Evolutionary conservation across 192 early-diverging fungal genomes (phyloP).

Genomic region (Podila minutissima): DNA sequence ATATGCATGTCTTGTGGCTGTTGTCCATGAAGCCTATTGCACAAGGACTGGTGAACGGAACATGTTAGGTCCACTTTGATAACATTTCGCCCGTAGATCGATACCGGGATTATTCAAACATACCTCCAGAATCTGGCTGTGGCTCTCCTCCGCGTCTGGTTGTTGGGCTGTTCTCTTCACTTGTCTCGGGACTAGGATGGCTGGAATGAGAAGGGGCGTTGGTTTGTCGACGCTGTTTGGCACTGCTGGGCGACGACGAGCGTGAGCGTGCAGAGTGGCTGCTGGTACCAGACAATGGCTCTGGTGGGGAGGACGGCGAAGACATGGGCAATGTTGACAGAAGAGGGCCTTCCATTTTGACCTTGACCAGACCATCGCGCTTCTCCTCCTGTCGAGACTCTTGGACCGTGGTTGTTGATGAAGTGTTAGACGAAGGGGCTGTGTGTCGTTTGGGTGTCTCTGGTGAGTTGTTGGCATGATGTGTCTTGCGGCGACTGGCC

Average conservation of each 20-base stretch:
- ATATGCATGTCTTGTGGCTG: background rate
- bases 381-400: conserved; percentile 10
- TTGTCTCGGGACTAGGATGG: background rate
- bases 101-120: no score
- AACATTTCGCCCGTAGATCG: no score
- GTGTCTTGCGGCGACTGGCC: conserved; percentile 11
- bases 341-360: conserved; percentile 10
- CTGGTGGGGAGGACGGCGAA: conserved; percentile 14
- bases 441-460: conserved; percentile 11
- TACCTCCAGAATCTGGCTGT: background rate
- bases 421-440: background rate
- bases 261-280: background rate
- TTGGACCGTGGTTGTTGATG: background rate
- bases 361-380: conserved; percentile 2
- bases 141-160: background rate
- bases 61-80: background rate
- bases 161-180: background rate
- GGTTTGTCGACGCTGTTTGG: background rate
- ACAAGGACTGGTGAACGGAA: background rate
- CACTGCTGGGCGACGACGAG: background rate
- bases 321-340: conserved; percentile 6
- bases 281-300: background rate
- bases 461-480: conserved; percentile 16
- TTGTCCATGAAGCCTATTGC: background rate
- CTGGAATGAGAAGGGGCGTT: background rate